A percentile compares a stretch with the other conserved stretches of the same genome.
Evolutionary conservation across 164 flowering plant genomes (phyloP).

Genomic region (Kingdonia uniflora): DNA sequence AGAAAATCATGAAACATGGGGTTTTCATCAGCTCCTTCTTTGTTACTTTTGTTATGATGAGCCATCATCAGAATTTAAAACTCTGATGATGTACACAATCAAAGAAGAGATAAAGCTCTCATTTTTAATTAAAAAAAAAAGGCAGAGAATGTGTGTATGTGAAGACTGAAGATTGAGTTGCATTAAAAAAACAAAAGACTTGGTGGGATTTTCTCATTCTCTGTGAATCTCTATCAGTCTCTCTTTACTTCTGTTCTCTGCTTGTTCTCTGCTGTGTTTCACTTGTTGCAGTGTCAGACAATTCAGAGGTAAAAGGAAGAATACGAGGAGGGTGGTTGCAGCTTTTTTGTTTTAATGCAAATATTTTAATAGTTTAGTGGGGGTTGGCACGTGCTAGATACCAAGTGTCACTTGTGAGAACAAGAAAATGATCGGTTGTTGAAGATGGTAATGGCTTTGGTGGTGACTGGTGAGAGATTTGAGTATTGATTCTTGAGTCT

Average conservation of each 20-base stretch:
- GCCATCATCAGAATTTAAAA: slow-evolving; percentile 15
- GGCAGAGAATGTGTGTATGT: neutral
- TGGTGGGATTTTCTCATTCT: slow-evolving; percentile 2
- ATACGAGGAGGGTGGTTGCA: neutral
- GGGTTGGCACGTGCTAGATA: neutral
- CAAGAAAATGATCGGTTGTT: slow-evolving; percentile 1
- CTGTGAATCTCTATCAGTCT: neutral
- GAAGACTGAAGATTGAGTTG: slow-evolving; percentile 7
- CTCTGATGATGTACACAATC: neutral
- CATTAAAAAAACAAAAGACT: slow-evolving; percentile 40
- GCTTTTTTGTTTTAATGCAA: neutral
- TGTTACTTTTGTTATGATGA: slow-evolving; percentile 13
- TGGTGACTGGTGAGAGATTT: neutral
- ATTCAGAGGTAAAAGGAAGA: neutral
- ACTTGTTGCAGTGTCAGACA: too few relatives aligned
- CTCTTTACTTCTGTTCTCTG: neutral
- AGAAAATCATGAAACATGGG: slow-evolving; percentile 60
- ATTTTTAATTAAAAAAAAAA: slow-evolving; percentile 3
- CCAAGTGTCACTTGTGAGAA: slow-evolving; percentile 1
- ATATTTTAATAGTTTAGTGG: neutral
- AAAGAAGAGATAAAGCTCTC: slow-evolving; percentile 1
- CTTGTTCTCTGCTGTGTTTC: neutral
- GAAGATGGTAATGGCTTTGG: neutral
- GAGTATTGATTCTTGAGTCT: slow-evolving; percentile 15
- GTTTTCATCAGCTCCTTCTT: slow-evolving; percentile 7